These are phyloP conservation scores for Suillus brevipes DNA, from an alignment of 768 basidiomycete genomes.

Conservation along the genomic window DNA sequence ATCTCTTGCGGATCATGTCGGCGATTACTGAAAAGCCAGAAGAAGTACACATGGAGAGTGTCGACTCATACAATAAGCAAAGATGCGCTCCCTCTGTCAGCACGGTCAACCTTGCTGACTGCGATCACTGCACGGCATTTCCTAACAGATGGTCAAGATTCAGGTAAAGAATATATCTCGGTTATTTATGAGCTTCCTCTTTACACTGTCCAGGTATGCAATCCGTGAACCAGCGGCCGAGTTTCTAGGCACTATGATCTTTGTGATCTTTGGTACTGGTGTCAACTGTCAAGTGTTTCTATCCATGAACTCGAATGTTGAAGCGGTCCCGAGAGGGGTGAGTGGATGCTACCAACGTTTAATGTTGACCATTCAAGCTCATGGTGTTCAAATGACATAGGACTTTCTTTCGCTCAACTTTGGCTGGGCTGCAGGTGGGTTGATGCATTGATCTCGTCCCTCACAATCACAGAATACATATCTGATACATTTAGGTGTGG, in stretches of 20 bases:
- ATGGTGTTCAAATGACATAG: slow-evolving; percentile 12
- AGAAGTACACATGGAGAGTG: neutral
- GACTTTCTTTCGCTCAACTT: slow-evolving; percentile 25
- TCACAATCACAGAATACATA: neutral
- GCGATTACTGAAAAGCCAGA: slow-evolving; percentile 3
- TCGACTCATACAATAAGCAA: neutral
- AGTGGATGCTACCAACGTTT: slow-evolving; percentile 21
- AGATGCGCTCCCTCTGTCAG: neutral
- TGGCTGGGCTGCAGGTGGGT: slow-evolving; percentile 35
- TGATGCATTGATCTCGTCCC: neutral
- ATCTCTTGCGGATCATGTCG: neutral
- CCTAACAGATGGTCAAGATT: slow-evolving; percentile 58
- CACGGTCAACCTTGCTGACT: slow-evolving; percentile 8
- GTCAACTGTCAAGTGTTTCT: slow-evolving; percentile 58
- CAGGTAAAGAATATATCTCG: slow-evolving; percentile 39
- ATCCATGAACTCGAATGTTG: slow-evolving; percentile 44
- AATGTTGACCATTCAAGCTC: slow-evolving; percentile 9
- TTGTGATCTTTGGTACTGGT: slow-evolving; percentile 61
- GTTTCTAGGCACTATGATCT: slow-evolving; percentile 58
- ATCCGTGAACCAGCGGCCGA: slow-evolving; percentile 65
- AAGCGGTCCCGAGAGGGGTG: slow-evolving; percentile 56
- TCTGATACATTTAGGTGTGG: slow-evolving; percentile 39
- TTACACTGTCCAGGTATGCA: slow-evolving; percentile 34
- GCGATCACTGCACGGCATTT: slow-evolving; percentile 36
- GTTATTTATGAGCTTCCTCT: neutral